Base-by-base conservation (phyloP, 495 filamentous ascomycete genomes). In the Trichoderma asperelloides region DNA sequence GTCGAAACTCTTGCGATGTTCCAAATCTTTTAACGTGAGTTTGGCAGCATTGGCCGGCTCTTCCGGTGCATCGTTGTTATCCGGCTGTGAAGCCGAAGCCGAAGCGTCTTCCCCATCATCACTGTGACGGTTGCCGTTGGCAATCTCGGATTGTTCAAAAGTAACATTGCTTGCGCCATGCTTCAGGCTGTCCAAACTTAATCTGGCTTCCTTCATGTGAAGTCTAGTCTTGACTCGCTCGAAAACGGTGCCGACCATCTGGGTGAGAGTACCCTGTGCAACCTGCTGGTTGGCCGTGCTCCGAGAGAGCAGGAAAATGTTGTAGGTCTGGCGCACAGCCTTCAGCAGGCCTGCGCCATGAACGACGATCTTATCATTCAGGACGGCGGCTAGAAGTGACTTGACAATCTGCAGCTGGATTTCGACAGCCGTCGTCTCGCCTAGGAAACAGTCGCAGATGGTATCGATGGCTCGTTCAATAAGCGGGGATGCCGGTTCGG, bases 401-500 rank as follows among this genome's bases (percentile, higher is more conserved):
- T 97, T 96, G 74, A 99, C 91, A 70, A 99, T 99, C 77, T 99
- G 96, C 70, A 97, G 84, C 75, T 99, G 95, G 33, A 97, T 89
- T 71, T 96, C 92, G 64, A 89, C 84, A 13, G 88, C 87, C 0
- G 96, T 98, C 4, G 89, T 89, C 73, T 99, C 96, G 69, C 95
- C 93, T 71, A 97, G 92, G 71, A 98, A 99, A 74, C 96, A 99
- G 73, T 98, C 94, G 82, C 96, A 98, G 78, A 99, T 98, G 45
- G 94, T 96, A 77, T 99, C 96, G 71, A 99, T 99, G 60, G 96
- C 96, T 69, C 93, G 87, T 76, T 99, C 96, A 74, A 99, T 97
- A 73, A 99, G 81, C 2, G 91, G 89, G 13, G 76, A 69, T 51
- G 82, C 71, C 55, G 83, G 81, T 40, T 80, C 82, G 67, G 79